A percentile compares a stretch with the other conserved stretches of the same genome.
Conservation (phyloP, 179 eudicot genomes). For the Corrigiola litoralis region DNA sequence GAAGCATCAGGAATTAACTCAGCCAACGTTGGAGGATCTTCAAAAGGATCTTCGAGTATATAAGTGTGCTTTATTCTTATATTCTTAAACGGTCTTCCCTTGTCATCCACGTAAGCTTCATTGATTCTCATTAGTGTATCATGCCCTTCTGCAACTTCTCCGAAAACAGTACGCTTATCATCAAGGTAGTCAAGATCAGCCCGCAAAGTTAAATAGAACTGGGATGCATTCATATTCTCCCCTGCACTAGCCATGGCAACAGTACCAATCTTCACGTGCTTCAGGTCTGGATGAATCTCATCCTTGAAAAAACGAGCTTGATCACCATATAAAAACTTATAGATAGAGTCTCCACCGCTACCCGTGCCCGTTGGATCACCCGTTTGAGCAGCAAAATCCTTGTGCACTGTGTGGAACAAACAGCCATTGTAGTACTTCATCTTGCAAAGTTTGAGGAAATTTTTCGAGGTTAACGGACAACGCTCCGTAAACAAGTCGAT, state of each 20-base stretch:
- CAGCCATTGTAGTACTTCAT: slow-evolving; percentile 91
- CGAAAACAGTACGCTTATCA: slow-evolving; percentile 84
- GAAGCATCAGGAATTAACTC: slow-evolving; percentile 83
- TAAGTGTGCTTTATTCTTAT: slow-evolving; percentile 92
- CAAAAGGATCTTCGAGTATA: slow-evolving; percentile 87
- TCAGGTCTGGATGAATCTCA: slow-evolving; percentile 60
- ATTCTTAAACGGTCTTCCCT: slow-evolving; percentile 75
- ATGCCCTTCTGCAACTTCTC: slow-evolving; percentile 88
- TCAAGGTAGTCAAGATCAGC: slow-evolving; percentile 87
- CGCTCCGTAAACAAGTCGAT: neutral
- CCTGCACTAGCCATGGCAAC: slow-evolving; percentile 92
- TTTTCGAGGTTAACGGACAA: neutral
- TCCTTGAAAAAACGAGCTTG: slow-evolving; percentile 81
- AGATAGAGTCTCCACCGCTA: slow-evolving; percentile 73
- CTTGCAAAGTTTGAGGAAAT: slow-evolving; percentile 2
- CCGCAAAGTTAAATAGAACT: slow-evolving; percentile 76
- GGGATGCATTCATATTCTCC: slow-evolving; percentile 77
- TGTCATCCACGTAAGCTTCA: slow-evolving; percentile 91
- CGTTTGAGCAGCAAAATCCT: slow-evolving; percentile 87
- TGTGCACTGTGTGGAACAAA: slow-evolving; percentile 77
- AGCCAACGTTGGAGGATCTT: slow-evolving; percentile 70
- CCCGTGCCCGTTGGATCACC: slow-evolving; percentile 95
- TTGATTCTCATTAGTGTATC: slow-evolving; percentile 79
- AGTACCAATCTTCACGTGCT: slow-evolving; percentile 70
- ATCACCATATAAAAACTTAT: slow-evolving; percentile 76